A percentile compares a stretch with the other conserved stretches of the same genome.
phyloP scores from a whole-genome alignment of 257 asterid species.

The Primulina tabacum region DNA sequence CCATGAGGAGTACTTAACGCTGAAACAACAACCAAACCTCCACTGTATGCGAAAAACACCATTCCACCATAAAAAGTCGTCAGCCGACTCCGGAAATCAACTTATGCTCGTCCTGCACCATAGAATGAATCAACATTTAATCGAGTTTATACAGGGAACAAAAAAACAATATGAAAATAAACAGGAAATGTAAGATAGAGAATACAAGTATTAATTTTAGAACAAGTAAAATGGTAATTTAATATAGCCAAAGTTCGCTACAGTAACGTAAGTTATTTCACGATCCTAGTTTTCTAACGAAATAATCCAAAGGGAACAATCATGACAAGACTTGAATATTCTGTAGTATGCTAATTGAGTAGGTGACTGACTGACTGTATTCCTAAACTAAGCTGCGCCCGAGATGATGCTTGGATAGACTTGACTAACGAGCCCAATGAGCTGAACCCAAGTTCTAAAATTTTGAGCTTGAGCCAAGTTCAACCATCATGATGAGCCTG shows the following conservation, averaged over 20 bases:
- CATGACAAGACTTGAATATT: background rate
- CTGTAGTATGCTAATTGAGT: background rate
- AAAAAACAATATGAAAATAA: background rate
- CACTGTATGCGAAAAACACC: background rate
- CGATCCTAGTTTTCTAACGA: background rate
- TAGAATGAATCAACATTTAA: background rate
- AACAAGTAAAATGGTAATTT: background rate
- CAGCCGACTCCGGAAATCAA: background rate
- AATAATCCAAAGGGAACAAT: too few relatives aligned
- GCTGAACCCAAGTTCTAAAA: too few relatives aligned
- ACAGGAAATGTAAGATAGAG: background rate
- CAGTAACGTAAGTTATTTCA: background rate
- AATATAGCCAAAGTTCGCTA: background rate
- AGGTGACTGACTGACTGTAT: background rate
- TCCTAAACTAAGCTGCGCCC: background rate
- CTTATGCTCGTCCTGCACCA: background rate
- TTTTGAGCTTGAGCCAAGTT: too few relatives aligned
- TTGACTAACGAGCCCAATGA: too few relatives aligned
- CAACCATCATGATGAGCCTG: too few relatives aligned
- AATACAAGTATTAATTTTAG: too few relatives aligned
- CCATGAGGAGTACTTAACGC: background rate
- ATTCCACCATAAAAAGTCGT: background rate
- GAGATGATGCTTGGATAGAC: background rate
- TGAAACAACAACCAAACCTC: background rate
- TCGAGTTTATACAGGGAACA: background rate